phyloP scores from a whole-genome alignment of 495 filamentous ascomycete species.

The Penicillium pulvis region DNA sequence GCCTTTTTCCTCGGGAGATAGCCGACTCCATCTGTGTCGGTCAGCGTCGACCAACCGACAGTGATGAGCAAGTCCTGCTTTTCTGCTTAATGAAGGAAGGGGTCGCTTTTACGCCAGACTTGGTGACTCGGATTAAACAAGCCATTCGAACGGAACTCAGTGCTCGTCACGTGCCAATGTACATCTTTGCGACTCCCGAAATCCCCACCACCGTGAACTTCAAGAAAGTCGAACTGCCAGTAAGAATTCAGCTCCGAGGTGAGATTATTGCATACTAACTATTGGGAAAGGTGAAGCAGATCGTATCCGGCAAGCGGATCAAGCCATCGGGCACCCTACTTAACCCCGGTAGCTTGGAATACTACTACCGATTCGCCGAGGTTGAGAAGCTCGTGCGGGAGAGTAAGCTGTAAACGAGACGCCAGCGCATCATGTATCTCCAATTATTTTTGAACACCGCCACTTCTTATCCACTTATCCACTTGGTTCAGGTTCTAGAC shows the following conservation, averaged over 20 bases:
- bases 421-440: conserved; percentile 9
- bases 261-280: too few species aligned
- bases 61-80: conserved; percentile 64
- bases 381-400: conserved; percentile 61
- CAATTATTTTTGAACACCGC: not conserved
- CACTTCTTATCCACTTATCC: not conserved
- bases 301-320: conserved; percentile 72
- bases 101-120: conserved; percentile 48
- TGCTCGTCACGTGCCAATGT: conserved; percentile 74
- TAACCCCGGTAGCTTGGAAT: conserved; percentile 73
- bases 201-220: conserved; percentile 83
- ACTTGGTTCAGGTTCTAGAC: not conserved
- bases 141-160: conserved; percentile 65
- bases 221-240: conserved; percentile 84
- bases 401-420: conserved; percentile 25
- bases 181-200: conserved; percentile 75
- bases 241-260: too few species aligned
- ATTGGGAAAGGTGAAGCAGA: conserved; percentile 61
- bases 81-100: conserved; percentile 47
- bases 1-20: conserved; percentile 59
- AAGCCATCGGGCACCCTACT: conserved; percentile 76
- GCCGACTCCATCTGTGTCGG: conserved; percentile 74
- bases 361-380: conserved; percentile 79
- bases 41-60: conserved; percentile 65
- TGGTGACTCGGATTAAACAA: conserved; percentile 62